A percentile compares a stretch with the other conserved stretches of the same genome.
These are phyloP conservation scores for Dothidotthia symphoricarpi DNA, from an alignment of 2,329 filamentous ascomycete genomes.

Conservation along the genomic window DNA sequence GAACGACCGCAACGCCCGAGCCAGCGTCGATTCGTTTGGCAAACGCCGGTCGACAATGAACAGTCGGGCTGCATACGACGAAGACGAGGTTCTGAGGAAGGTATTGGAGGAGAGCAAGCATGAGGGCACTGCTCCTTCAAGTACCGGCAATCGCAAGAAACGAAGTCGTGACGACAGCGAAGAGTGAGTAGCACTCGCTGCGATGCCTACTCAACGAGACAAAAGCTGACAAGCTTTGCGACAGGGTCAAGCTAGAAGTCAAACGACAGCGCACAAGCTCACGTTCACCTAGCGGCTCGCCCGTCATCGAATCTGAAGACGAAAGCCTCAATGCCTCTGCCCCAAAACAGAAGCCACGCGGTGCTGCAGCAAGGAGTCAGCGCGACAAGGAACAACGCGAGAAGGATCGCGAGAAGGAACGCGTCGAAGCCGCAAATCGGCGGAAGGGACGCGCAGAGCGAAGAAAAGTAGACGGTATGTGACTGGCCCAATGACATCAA, in stretches of 20 bases:
- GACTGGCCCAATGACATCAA: slow-evolving; percentile 14
- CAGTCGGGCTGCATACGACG: slow-evolving; percentile 91
- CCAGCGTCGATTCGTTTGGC: slow-evolving; percentile 59
- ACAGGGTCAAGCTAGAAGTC: slow-evolving; percentile 65
- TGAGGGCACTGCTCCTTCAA: slow-evolving; percentile 61
- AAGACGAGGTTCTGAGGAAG: slow-evolving; percentile 82
- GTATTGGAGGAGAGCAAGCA: slow-evolving; percentile 95
- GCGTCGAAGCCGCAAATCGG: slow-evolving; percentile 72
- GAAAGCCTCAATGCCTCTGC: slow-evolving; percentile 52
- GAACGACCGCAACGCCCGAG: slow-evolving; percentile 55
- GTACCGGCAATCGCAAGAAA: slow-evolving; percentile 66
- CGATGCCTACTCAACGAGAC: slow-evolving; percentile 1
- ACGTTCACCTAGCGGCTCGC: slow-evolving; percentile 46
- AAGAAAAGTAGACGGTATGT: slow-evolving; percentile 74
- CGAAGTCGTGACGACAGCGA: slow-evolving; percentile 86
- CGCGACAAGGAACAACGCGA: slow-evolving; percentile 62
- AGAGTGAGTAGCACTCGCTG: slow-evolving; percentile 65
- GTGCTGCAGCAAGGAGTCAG: slow-evolving; percentile 50
- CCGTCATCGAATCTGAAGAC: slow-evolving; percentile 70
- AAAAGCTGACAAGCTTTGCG: slow-evolving; percentile 32
- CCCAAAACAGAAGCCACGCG: slow-evolving; percentile 46
- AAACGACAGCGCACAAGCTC: slow-evolving; percentile 79
- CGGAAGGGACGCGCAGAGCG: slow-evolving; percentile 80
- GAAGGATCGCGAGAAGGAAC: slow-evolving; percentile 68
- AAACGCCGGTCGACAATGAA: slow-evolving; percentile 97